These are phyloP conservation scores for Coemansia biformis DNA, from an alignment of 192 early-diverging fungal genomes.

Conservation along the genomic window DNA sequence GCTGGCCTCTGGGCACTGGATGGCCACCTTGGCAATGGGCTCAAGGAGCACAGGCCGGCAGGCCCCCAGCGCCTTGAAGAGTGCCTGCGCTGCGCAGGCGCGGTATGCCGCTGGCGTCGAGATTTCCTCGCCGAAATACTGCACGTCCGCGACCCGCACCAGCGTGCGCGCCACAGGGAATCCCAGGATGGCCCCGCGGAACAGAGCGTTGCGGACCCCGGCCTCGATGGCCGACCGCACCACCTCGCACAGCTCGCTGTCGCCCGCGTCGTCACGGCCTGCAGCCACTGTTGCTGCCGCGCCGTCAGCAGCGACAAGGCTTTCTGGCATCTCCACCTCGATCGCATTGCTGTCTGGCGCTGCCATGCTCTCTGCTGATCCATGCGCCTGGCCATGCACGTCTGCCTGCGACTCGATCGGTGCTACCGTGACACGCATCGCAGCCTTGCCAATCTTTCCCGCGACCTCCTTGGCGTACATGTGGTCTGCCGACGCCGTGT, in stretches of 20 bases:
- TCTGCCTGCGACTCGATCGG: slow-evolving; percentile 19
- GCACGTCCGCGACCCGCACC: slow-evolving; percentile 53
- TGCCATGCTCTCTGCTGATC: background rate
- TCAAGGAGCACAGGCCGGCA: slow-evolving; percentile 57
- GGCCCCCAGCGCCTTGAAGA: slow-evolving; percentile 53
- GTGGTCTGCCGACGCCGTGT: slow-evolving; percentile 23
- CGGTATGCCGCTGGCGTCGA: slow-evolving; percentile 59
- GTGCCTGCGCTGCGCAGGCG: slow-evolving; percentile 58
- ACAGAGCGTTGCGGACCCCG: slow-evolving; percentile 64
- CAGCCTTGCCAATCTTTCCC: slow-evolving; percentile 60
- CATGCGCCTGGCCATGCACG: too few species aligned
- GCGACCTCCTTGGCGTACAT: slow-evolving; percentile 67
- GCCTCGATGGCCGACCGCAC: slow-evolving; percentile 53
- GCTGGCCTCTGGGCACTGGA: slow-evolving; percentile 63
- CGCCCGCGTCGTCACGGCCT: too few species aligned
- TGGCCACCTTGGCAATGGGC: slow-evolving; percentile 73
- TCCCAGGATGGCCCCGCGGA: slow-evolving; percentile 71
- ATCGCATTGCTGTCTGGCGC: slow-evolving; percentile 10
- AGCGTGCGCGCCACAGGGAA: slow-evolving; percentile 65
- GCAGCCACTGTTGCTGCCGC: too few species aligned
- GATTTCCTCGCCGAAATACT: slow-evolving; percentile 52
- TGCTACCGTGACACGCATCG: slow-evolving; percentile 53
- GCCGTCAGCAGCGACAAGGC: background rate
- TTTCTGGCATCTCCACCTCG: slow-evolving; percentile 11
- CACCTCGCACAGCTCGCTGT: slow-evolving; percentile 9